phyloP scores from a whole-genome alignment of 768 basidiomycete genomes.

The Chalciporus piperatus region DNA sequence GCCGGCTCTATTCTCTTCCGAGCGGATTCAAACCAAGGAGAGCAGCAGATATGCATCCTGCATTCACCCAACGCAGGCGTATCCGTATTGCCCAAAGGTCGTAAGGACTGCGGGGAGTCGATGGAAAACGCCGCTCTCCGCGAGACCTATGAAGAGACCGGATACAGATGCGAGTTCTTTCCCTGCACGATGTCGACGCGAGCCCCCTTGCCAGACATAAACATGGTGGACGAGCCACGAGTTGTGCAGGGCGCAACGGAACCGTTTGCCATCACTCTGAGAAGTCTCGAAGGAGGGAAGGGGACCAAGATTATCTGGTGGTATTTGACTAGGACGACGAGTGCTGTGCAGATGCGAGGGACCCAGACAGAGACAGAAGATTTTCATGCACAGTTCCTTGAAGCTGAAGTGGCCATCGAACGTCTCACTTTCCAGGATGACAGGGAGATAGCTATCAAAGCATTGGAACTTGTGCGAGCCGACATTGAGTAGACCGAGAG shows the following conservation, averaged over 20 bases:
- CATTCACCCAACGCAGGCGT: slow-evolving; percentile 7
- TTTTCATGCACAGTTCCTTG: slow-evolving; percentile 39
- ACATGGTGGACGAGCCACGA: slow-evolving; percentile 29
- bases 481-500: not conserved
- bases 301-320: slow-evolving; percentile 51
- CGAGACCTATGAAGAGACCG: slow-evolving; percentile 67
- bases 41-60: slow-evolving; percentile 18
- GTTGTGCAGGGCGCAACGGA: slow-evolving; percentile 25
- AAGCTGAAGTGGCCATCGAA: slow-evolving; percentile 34
- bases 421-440: slow-evolving; percentile 39
- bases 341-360: slow-evolving; percentile 36
- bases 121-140: slow-evolving; percentile 51
- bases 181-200: slow-evolving; percentile 51
- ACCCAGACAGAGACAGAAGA: slow-evolving; percentile 44
- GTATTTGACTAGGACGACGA: slow-evolving; percentile 41
- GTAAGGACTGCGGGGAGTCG: slow-evolving; percentile 56
- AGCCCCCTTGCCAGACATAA: slow-evolving; percentile 47
- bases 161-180: slow-evolving; percentile 51
- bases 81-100: slow-evolving; percentile 56
- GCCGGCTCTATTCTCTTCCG: slow-evolving; percentile 22
- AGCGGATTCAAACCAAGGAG: not conserved
- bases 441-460: slow-evolving; percentile 37
- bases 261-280: slow-evolving; percentile 36
- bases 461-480: slow-evolving; percentile 35
- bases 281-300: slow-evolving; percentile 19